Base-by-base conservation (phyloP, 306 rosid genomes). In the Corylus heterophylla region DNA sequence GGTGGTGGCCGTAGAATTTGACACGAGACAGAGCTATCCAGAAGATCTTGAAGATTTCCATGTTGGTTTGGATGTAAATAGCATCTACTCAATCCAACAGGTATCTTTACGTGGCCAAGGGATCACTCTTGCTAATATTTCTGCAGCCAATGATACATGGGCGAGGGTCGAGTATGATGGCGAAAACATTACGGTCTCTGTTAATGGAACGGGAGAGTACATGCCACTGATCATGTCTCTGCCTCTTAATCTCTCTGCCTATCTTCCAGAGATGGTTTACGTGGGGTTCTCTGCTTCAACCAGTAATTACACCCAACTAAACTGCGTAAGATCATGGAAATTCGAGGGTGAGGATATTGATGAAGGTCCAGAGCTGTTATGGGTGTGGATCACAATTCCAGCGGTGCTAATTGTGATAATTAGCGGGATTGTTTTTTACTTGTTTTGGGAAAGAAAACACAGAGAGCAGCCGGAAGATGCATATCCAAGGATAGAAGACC, bases 201-300 rank as follows among this genome's bases (percentile, higher is more conserved):
- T 82, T 45, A 59, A 74, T 39, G 78, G 74, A 44, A 54, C 20
- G 4, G 69, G 55, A 0, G 25, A 55, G 62, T 13, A 2, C 44
- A 29, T 0, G 78, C 83, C 49, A 0, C 56, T 77, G 16, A 11
- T 83, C 25, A 22, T 22, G 61, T 79, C 85, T 50, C 55, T n/a
- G 20, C 42, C 74, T 48, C 71, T 89, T 7, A 54, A 89, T 73
- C 86, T 89, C 74, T 83, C 94, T 49, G 63, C 78, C 37, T 14
- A 61, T 74, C 90, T 89, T 27, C 85, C 84, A 0, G 72, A 87
- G 35, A 64, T 56, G 39, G 92, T 86, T 80, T 89, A 12, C 14
- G 58, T 91, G 18, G 98, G 98, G n/a, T 93, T 93, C 66, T 91
- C 98, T 0, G 94, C 70, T 74, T 93, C 96, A 35, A 93, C 98